Evolutionary conservation across 2,329 filamentous ascomycete species (phyloP), one percentile per base, ranked within the genome.

Genomic region (Claviceps spartinae): DNA sequence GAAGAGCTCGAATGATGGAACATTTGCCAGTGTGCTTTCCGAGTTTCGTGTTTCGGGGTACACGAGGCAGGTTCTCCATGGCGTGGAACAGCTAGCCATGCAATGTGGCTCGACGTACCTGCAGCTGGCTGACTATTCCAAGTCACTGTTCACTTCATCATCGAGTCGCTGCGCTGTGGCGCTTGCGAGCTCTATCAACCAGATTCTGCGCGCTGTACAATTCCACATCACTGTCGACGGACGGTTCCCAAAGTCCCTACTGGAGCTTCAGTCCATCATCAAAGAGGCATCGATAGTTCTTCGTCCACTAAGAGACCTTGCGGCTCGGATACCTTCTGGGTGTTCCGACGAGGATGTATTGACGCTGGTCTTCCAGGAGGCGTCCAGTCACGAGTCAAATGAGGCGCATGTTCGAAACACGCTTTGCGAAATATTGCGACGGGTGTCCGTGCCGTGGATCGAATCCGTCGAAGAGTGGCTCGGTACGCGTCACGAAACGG

Each of bases 381-480:
- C 81, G 1, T 78, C 82, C 49, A 69, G 78, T 11, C 74, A 82
- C 5, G 82, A 88, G 54, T 78, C 86, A 57, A 75, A 77, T 36
- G 78, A 81, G 48, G 70, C 71, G 13, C 77, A 80, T 53, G 66
- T 89, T 22, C 77, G 78, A 20, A 73, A 77, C 22, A 75, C 87
- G 36, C 76, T 88, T 61, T 77, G 82, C 16, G 80, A 88, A 55
- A 73, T 91, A 0, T 65, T 93, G 16, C 71, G 73, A 45, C 72
- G 77, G 41, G 79, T 84, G 1, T 80, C 80, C 1, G 67, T 68
- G 30, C 85, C 85, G 0, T 89, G 83, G 78, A 69, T 86, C 8
- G 75, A 81, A 50, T 76, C 83, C 49, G 71, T 85, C 7, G 77
- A 84, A 57, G 80, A 83, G 60, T 93, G 87, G 86, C 79, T 90